These are phyloP conservation scores for Exophiala aquamarina DNA, from an alignment of 2,329 filamentous ascomycete genomes.

Conservation along the genomic window DNA sequence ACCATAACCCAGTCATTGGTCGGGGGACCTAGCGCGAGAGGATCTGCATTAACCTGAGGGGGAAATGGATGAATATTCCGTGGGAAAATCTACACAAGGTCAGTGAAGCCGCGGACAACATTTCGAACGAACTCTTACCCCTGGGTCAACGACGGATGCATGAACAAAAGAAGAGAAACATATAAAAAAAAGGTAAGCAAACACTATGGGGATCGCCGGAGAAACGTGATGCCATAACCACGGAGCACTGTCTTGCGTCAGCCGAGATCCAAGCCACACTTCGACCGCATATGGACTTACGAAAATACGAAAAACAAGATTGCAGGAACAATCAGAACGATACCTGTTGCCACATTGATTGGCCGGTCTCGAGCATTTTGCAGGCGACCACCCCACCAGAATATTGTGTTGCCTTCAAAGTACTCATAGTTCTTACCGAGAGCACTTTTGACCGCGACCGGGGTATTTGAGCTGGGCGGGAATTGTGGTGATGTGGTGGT, in stretches of 20 bases:
- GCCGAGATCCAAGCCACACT: slow-evolving; percentile 24
- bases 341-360: slow-evolving; percentile 82
- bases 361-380: slow-evolving; percentile 87
- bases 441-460: slow-evolving; percentile 36
- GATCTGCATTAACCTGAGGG: slow-evolving; percentile 74
- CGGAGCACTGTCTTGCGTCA: slow-evolving; percentile 54
- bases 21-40: slow-evolving; percentile 75
- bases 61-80: slow-evolving; percentile 89
- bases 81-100: slow-evolving; percentile 73
- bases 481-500: slow-evolving; percentile 72
- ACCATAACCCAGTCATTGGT: slow-evolving; percentile 95
- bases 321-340: slow-evolving; percentile 75
- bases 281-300: slow-evolving; percentile 41
- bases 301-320: slow-evolving; percentile 83
- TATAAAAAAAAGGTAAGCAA: slow-evolving; percentile 87
- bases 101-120: slow-evolving; percentile 2
- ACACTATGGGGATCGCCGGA: slow-evolving; percentile 83
- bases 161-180: slow-evolving; percentile 93
- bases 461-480: slow-evolving; percentile 45
- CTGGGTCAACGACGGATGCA: slow-evolving; percentile 87
- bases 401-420: slow-evolving; percentile 89
- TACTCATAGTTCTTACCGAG: slow-evolving; percentile 82
- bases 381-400: slow-evolving; percentile 79
- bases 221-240: slow-evolving; percentile 86
- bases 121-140: slow-evolving; percentile 60